Percentiles rank a stretch among this genome's conserved stretches.
phyloP scores from a whole-genome alignment of 306 rosid genomes.

The Luffa aegyptiaca region DNA sequence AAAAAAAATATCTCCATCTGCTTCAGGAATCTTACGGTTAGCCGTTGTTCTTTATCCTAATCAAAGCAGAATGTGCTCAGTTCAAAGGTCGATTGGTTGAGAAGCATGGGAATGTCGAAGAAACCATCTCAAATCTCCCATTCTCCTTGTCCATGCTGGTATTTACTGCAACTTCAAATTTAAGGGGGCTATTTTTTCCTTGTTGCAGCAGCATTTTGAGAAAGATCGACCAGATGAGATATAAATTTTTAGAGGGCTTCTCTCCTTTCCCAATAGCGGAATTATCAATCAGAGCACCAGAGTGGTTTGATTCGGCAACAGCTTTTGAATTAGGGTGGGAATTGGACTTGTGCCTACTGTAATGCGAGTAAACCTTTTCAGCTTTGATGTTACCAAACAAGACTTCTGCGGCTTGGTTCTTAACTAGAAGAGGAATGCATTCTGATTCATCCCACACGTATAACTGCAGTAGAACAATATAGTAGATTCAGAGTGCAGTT shows the following conservation, averaged over 20 bases:
- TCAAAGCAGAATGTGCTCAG: neutral
- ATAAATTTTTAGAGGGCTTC: constrained; percentile 24
- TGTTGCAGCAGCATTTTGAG: constrained; percentile 53
- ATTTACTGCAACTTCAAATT: constrained; percentile 46
- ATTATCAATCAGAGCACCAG: neutral
- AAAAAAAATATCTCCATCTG: no score
- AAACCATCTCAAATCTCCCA: constrained; percentile 72
- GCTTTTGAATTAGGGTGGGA: constrained; percentile 6
- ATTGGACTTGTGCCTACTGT: constrained; percentile 21
- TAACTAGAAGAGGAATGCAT: constrained; percentile 51
- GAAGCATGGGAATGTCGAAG: constrained; percentile 45
- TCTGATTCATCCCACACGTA: constrained; percentile 73
- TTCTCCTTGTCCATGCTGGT: constrained; percentile 35
- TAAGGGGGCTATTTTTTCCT: constrained; percentile 56
- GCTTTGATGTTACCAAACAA: constrained; percentile 81
- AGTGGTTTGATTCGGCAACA: neutral
- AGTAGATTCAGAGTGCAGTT: neutral
- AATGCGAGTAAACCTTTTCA: constrained; percentile 38
- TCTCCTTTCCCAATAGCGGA: constrained; percentile 17
- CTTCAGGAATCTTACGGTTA: neutral
- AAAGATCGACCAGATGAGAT: constrained; percentile 53
- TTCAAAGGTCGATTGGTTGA: constrained; percentile 14
- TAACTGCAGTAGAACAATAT: constrained; percentile 34
- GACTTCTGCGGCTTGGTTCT: constrained; percentile 63
- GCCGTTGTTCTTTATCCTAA: neutral